Evolutionary conservation across 345 rosid species (phyloP).

Genomic region (Gossypium arboreum): DNA sequence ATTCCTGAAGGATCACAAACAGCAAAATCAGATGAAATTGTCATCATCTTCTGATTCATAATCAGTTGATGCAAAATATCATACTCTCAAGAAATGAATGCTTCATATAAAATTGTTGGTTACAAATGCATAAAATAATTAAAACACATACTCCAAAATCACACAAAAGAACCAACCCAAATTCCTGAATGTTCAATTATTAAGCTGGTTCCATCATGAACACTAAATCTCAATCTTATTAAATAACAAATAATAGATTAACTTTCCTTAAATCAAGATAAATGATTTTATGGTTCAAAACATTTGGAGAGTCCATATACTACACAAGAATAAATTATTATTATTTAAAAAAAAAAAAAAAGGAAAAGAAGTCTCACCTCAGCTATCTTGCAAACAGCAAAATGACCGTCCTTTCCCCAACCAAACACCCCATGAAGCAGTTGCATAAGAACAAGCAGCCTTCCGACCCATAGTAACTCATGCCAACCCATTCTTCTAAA

Average conservation of each 20-base stretch:
- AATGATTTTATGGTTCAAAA: not conserved
- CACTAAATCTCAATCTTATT: not conserved
- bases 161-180: constrained; percentile 2
- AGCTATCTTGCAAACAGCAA: constrained; percentile 71
- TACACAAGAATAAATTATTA: not conserved
- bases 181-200: not conserved
- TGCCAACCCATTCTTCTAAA: constrained; percentile 25
- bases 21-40: constrained; percentile 6
- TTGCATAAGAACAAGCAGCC: constrained; percentile 45
- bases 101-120: not conserved
- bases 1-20: constrained; percentile 39
- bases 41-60: constrained; percentile 6
- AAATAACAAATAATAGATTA: not conserved
- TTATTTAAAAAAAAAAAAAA: not conserved
- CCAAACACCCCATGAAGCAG: constrained; percentile 48
- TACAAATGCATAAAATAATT: not conserved
- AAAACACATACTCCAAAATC: not conserved
- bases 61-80: not conserved
- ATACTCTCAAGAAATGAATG: not conserved
- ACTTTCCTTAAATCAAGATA: not conserved
- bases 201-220: not conserved
- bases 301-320: not conserved
- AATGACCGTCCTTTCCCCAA: constrained; percentile 92
- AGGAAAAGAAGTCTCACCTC: constrained; percentile 39
- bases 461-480: constrained; percentile 37